These are phyloP conservation scores for Hypoxylon sp. DNA, from an alignment of 2,329 filamentous ascomycete species.

Conservation along the genomic window DNA sequence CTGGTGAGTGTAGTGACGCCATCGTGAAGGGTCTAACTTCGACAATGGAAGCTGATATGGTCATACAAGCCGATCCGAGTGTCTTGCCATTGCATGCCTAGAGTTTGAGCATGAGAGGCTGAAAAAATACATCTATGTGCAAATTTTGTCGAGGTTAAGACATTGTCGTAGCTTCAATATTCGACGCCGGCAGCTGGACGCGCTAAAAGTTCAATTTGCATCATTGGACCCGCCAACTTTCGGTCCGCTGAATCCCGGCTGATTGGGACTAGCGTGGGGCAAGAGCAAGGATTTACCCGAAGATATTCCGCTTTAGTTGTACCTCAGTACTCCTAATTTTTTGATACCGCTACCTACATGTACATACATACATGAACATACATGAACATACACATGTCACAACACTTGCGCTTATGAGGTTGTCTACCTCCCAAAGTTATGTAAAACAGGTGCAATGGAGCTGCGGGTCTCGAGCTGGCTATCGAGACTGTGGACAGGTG, in stretches of 20 bases:
- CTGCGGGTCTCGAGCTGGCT: not conserved
- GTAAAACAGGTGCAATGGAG: not conserved
- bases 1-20: slow-evolving; percentile 62
- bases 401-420: not conserved
- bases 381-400: too few relatives aligned
- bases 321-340: slow-evolving; percentile 6
- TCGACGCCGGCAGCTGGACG: slow-evolving; percentile 8
- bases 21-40: slow-evolving; percentile 55
- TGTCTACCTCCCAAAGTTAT: too few relatives aligned
- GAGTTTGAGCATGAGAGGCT: not conserved
- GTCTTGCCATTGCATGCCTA: slow-evolving; percentile 23
- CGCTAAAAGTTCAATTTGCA: slow-evolving; percentile 23
- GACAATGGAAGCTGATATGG: not conserved
- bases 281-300: slow-evolving; percentile 13
- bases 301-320: slow-evolving; percentile 14
- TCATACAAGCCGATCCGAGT: slow-evolving; percentile 28
- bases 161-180: slow-evolving; percentile 14
- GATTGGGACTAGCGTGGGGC: slow-evolving; percentile 14
- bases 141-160: slow-evolving; percentile 21
- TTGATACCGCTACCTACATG: not conserved
- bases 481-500: not conserved
- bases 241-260: slow-evolving; percentile 30
- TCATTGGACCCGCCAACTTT: slow-evolving; percentile 30
- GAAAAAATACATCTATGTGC: not conserved
- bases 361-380: too few relatives aligned